Percentiles rank a stretch among this genome's conserved stretches.
Evolutionary conservation across 2,329 filamentous ascomycete species (phyloP).

Genomic region (Aspergillus quadricinctus): DNA sequence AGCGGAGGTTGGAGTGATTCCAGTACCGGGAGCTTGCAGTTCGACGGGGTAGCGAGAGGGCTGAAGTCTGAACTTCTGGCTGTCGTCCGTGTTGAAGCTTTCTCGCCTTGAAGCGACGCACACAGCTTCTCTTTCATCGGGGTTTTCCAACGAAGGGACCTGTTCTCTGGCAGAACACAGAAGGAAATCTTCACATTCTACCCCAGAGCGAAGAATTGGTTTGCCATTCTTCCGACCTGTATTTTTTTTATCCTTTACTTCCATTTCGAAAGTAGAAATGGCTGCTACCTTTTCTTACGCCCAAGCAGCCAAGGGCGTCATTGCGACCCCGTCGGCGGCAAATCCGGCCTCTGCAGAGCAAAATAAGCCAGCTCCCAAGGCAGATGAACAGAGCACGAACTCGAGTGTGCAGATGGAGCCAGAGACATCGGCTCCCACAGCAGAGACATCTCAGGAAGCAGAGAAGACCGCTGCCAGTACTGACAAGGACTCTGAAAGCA

Average conservation of each 20-base stretch:
- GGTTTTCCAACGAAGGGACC: conserved; percentile 17
- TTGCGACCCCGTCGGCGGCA: conserved; percentile 44
- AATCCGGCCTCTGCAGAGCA: conserved; percentile 35
- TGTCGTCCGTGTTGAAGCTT: conserved; percentile 22
- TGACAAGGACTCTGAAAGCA: conserved; percentile 34
- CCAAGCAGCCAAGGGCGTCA: conserved; percentile 83
- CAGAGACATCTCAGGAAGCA: conserved; percentile 38
- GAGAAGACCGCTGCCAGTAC: conserved; percentile 34
- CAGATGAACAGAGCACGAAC: conserved; percentile 27
- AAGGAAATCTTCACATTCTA: background rate
- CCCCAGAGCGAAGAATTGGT: background rate
- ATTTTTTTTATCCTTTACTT: conserved; percentile 6
- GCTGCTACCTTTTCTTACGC: conserved; percentile 77
- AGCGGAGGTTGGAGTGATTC: conserved; percentile 17
- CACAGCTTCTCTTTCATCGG: conserved; percentile 17
- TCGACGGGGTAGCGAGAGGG: conserved; percentile 28
- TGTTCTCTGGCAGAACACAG: conserved; percentile 25
- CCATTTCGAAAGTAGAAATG: conserved; percentile 30
- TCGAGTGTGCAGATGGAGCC: conserved; percentile 23
- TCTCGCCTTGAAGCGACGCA: conserved; percentile 19
- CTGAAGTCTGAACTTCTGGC: conserved; percentile 21
- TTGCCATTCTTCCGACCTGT: background rate
- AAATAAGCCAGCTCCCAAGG: conserved; percentile 25
- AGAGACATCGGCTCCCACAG: conserved; percentile 40
- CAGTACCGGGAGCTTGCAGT: conserved; percentile 22